Percentiles rank a stretch among this genome's conserved stretches.
Evolutionary conservation across 352 stramenopile genomes (phyloP).

Genomic region (Thraustochytrium sp.): DNA sequence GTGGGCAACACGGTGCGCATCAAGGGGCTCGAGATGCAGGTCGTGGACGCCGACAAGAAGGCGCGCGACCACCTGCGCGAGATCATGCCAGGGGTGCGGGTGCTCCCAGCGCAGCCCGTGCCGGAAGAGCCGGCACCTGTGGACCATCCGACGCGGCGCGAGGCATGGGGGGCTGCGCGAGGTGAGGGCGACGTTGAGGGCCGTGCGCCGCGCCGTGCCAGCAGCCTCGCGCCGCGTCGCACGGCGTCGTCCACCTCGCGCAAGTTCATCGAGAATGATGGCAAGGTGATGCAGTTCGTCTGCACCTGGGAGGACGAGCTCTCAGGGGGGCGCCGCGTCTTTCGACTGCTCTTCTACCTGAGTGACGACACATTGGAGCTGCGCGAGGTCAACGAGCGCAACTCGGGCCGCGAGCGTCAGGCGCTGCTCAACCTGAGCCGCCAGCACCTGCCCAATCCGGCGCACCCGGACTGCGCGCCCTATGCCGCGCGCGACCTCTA

Average conservation of each 20-base stretch:
- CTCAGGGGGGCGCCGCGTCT: neutral
- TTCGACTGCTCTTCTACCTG: slow-evolving; percentile 10
- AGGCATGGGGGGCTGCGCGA: too few relatives aligned
- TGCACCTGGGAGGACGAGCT: neutral
- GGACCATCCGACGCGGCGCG: neutral
- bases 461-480: neutral
- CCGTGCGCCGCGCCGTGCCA: too few relatives aligned
- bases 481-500: neutral
- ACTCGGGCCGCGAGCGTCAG: slow-evolving; percentile 14
- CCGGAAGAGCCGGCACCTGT: neutral
- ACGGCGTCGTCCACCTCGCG: neutral
- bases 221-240: too few relatives aligned
- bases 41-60: slow-evolving; percentile 28
- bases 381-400: slow-evolving; percentile 3
- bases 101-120: neutral
- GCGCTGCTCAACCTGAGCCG: slow-evolving; percentile 26
- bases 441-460: neutral
- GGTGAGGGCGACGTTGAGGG: too few relatives aligned
- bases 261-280: slow-evolving; percentile 40
- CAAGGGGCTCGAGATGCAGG: slow-evolving; percentile 11
- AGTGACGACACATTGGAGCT: slow-evolving; percentile 28
- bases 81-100: neutral
- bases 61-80: neutral
- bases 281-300: slow-evolving; percentile 32
- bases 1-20: neutral